A percentile compares a stretch with the other conserved stretches of the same genome.
These are phyloP conservation scores for Haplosporangium gracile DNA, from an alignment of 192 early-diverging fungal species.

Conservation along the genomic window DNA sequence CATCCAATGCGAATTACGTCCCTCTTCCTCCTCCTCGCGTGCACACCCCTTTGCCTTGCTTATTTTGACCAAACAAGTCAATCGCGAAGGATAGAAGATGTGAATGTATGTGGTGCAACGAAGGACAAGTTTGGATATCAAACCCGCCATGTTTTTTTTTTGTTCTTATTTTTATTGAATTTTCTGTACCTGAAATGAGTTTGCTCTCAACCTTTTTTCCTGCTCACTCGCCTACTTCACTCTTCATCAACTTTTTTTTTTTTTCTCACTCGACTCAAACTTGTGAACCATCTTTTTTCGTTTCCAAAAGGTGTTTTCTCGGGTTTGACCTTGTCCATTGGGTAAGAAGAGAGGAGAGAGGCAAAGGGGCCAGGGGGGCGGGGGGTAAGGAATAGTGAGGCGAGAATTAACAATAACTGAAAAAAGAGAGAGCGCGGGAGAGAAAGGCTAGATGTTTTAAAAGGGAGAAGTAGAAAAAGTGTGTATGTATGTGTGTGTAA, in stretches of 20 bases:
- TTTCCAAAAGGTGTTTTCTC: background rate
- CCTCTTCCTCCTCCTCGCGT: background rate
- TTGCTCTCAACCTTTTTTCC: background rate
- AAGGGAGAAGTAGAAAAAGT: background rate
- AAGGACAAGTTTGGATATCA: background rate
- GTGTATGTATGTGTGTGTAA: background rate
- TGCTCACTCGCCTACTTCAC: background rate
- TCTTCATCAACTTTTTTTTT: background rate
- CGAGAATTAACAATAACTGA: background rate
- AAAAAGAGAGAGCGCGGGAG: background rate
- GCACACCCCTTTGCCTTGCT: no score
- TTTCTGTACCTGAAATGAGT: constrained; percentile 12
- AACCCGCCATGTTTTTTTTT: background rate
- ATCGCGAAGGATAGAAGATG: no score
- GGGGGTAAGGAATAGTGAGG: background rate
- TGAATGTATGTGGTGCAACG: background rate
- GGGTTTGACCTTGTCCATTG: background rate
- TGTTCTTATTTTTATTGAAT: constrained; percentile 6
- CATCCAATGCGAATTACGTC: background rate
- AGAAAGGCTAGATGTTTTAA: background rate
- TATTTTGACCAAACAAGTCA: no score
- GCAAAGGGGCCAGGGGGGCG: background rate
- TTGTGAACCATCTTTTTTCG: background rate
- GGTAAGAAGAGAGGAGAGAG: background rate
- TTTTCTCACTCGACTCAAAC: background rate